Conservation (phyloP, 2,329 filamentous ascomycete genomes). For the Cadophora malorum region DNA sequence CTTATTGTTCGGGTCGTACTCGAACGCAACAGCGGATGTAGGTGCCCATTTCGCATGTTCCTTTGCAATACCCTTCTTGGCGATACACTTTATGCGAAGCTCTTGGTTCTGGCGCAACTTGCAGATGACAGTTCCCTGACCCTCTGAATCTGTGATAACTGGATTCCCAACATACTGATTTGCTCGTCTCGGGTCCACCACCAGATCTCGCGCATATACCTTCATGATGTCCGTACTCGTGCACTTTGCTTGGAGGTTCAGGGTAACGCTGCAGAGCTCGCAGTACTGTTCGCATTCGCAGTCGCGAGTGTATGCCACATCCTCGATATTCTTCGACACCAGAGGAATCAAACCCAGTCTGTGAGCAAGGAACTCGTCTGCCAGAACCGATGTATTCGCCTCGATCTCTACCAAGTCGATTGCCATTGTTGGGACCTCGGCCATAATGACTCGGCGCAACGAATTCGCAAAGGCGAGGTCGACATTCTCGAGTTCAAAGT, state of each 20-base stretch:
- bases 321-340: constrained; percentile 80
- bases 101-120: constrained; percentile 92
- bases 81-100: constrained; percentile 87
- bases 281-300: constrained; percentile 98
- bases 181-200: constrained; percentile 71
- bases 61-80: constrained; percentile 98
- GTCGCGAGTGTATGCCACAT: constrained; percentile 86
- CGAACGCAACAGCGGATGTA: constrained; percentile 89
- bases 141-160: constrained; percentile 82
- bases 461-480: constrained; percentile 94
- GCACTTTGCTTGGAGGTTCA: constrained; percentile 86
- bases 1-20: constrained; percentile 98
- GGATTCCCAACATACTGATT: constrained; percentile 81
- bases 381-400: constrained; percentile 91
- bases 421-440: constrained; percentile 92
- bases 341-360: constrained; percentile 90
- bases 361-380: constrained; percentile 95
- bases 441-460: constrained; percentile 86
- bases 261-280: constrained; percentile 85
- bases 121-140: constrained; percentile 82
- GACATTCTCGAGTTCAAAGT: constrained; percentile 90
- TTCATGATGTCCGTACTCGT: constrained; percentile 88
- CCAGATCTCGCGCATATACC: constrained; percentile 89
- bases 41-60: constrained; percentile 99
- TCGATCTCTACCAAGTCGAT: constrained; percentile 95